Conservation (phyloP, 805 yeast species). For the Pachysolen tannophilus region DNA sequence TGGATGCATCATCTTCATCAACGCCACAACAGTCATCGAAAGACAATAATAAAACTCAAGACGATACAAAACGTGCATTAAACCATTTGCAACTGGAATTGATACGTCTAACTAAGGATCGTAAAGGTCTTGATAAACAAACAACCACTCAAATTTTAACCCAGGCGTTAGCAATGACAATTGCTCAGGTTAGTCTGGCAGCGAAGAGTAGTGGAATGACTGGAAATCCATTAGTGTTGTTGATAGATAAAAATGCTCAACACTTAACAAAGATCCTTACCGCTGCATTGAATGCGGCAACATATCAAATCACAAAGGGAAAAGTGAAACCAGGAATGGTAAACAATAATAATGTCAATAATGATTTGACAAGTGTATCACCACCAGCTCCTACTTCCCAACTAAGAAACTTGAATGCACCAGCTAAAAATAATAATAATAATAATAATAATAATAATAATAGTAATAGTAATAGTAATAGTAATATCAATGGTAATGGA, state of each 20-base stretch:
- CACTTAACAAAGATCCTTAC: slow-evolving; percentile 73
- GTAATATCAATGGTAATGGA: slow-evolving; percentile 20
- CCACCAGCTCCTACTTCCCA: slow-evolving; percentile 8
- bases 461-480: slow-evolving; percentile 16
- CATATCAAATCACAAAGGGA: slow-evolving; percentile 51
- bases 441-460: not conserved
- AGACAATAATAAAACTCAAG: slow-evolving; percentile 31
- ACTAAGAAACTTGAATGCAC: not conserved
- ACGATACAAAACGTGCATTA: slow-evolving; percentile 65
- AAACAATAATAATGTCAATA: slow-evolving; percentile 4
- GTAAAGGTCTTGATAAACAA: slow-evolving; percentile 70
- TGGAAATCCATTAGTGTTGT: slow-evolving; percentile 68
- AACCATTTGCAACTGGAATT: slow-evolving; percentile 82
- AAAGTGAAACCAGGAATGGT: slow-evolving; percentile 26
- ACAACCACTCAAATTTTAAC: slow-evolving; percentile 81
- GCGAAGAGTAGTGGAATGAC: slow-evolving; percentile 79
- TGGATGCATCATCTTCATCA: slow-evolving; percentile 9
- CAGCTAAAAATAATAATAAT: slow-evolving; percentile 1
- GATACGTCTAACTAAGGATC: slow-evolving; percentile 68
- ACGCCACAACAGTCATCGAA: slow-evolving; percentile 11
- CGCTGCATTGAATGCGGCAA: slow-evolving; percentile 75
- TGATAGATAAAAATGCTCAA: slow-evolving; percentile 75
- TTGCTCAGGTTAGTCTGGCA: slow-evolving; percentile 81
- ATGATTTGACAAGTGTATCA: slow-evolving; percentile 7
- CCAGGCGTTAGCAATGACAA: slow-evolving; percentile 87